Conservation (phyloP, 169 alveolate species). For the Eimeria sp. region DNA sequence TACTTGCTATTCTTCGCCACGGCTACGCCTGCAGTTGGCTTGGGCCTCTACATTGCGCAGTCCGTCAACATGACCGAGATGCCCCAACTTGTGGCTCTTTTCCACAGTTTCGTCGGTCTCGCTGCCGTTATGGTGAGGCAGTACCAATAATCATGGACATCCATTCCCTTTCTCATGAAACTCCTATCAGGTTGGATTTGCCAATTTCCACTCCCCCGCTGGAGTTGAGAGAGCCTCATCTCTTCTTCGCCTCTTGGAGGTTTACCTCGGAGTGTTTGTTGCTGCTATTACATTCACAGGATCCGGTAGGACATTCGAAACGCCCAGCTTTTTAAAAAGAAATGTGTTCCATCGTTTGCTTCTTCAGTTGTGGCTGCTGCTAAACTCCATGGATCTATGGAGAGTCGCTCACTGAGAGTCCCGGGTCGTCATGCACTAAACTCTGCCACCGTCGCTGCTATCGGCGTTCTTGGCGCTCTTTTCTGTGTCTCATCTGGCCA, state of each 20-base stretch:
- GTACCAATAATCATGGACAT: constrained; percentile 75
- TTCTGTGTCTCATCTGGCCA: constrained; percentile 71
- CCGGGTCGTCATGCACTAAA: constrained; percentile 89
- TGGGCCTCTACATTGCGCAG: constrained; percentile 77
- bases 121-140: constrained; percentile 96
- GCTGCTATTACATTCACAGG: constrained; percentile 98
- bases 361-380: constrained; percentile 94
- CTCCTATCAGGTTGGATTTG: constrained; percentile 76
- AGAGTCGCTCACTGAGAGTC: constrained; percentile 89
- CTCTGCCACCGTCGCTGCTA: constrained; percentile 40
- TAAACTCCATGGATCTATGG: constrained; percentile 93
- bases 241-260: constrained; percentile 67
- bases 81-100: constrained; percentile 97
- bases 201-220: constrained; percentile 79
- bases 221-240: constrained; percentile 32
- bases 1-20: constrained; percentile 77
- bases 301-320: constrained; percentile 80
- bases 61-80: constrained; percentile 82
- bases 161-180: neutral
- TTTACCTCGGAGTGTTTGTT: constrained; percentile 92
- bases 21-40: constrained; percentile 83
- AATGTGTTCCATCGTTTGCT: neutral
- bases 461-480: constrained; percentile 71
- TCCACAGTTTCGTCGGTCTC: constrained; percentile 97
- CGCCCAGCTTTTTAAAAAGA: neutral